Percentiles rank a stretch among this genome's conserved stretches.
Conservation (phyloP, 2,329 filamentous ascomycete species). For the Trichoderma harzianum region DNA sequence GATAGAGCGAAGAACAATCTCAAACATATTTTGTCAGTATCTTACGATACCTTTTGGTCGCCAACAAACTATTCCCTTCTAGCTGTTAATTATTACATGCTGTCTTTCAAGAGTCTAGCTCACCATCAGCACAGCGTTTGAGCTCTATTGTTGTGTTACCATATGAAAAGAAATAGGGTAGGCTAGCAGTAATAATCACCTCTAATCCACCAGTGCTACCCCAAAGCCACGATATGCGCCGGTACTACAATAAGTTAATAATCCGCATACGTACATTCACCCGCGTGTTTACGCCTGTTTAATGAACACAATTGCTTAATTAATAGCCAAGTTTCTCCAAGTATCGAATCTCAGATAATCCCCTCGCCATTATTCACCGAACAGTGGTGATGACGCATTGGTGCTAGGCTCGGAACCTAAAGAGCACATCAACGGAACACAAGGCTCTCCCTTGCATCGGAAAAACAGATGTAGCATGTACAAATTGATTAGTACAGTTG, state of each 20-base stretch:
- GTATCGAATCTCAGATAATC: not conserved
- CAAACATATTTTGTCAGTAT: not conserved
- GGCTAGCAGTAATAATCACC: accelerated
- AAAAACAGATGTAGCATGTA: not conserved
- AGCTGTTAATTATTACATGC: not conserved
- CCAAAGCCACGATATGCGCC: no score
- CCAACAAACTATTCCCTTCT: no score
- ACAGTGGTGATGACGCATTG: not conserved
- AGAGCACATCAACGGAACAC: not conserved
- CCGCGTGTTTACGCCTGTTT: not conserved
- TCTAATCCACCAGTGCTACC: not conserved
- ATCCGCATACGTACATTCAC: not conserved
- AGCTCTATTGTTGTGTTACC: not conserved
- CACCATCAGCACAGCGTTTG: not conserved
- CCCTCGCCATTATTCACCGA: not conserved
- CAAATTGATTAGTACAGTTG: not conserved
- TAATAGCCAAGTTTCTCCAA: not conserved
- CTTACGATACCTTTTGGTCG: no score
- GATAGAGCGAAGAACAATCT: not conserved
- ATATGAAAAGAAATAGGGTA: not conserved
- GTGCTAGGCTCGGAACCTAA: not conserved
- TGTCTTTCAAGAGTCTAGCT: not conserved
- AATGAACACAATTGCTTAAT: not conserved
- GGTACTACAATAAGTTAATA: not conserved
- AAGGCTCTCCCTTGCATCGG: not conserved